phyloP scores from a whole-genome alignment of 345 rosid species.

The Psidium friedrichsthalianum region DNA sequence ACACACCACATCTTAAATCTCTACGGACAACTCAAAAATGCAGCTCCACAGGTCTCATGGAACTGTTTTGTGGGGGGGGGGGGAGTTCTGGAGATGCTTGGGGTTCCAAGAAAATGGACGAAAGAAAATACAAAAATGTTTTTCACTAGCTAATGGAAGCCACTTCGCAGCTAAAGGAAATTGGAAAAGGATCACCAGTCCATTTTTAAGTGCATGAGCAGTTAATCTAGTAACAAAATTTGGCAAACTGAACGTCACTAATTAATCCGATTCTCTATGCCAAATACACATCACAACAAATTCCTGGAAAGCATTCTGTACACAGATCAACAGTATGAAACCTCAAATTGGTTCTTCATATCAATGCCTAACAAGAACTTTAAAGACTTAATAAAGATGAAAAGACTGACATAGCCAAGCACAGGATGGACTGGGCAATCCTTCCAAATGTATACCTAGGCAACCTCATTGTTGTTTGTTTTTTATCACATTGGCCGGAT shows the following conservation, averaged over 20 bases:
- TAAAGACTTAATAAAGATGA: neutral
- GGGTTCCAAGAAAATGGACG: neutral
- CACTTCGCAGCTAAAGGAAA: neutral
- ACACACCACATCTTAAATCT: neutral
- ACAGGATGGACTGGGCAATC: neutral
- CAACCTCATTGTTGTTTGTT: neutral
- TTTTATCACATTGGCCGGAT: neutral
- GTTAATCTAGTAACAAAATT: neutral
- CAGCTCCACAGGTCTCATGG: neutral
- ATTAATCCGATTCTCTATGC: neutral
- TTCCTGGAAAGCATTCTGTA: neutral
- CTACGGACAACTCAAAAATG: neutral
- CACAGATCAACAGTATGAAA: neutral
- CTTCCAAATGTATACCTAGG: neutral
- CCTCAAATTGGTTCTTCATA: neutral
- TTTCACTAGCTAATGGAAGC: neutral
- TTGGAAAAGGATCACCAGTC: neutral
- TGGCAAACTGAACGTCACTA: neutral
- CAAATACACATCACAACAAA: neutral
- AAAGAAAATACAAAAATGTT: neutral
- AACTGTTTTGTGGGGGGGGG: neutral
- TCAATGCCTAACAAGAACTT: neutral
- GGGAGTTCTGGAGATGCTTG: neutral
- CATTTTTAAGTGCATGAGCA: neutral
- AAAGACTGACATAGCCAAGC: neutral